Percentiles rank a stretch among this genome's conserved stretches.
Conservation (phyloP, 1,284 basidiomycete genomes). For the Schizophyllum amplum region DNA sequence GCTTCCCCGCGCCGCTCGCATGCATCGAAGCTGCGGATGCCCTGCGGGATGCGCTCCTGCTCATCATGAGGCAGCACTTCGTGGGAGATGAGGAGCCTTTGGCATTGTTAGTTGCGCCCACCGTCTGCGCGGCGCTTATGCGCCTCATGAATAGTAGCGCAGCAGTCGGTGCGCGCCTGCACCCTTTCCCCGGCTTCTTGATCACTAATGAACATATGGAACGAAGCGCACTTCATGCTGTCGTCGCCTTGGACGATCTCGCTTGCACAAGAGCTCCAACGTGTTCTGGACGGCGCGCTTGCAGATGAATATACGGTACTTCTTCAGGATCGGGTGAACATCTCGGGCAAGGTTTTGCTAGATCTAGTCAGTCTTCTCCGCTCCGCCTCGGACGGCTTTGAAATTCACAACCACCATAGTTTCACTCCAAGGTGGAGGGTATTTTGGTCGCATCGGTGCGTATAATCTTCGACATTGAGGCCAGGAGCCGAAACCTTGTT, state of each 20-base stretch:
- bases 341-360: not conserved
- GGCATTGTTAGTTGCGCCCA: not conserved
- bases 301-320: not conserved
- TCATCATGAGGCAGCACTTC: not conserved
- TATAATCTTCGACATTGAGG: too few species aligned
- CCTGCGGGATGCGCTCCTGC: not conserved
- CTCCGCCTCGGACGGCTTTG: too few species aligned
- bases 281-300: not conserved
- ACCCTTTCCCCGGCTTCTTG: not conserved
- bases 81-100: not conserved
- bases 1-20: not conserved
- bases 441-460: too few species aligned
- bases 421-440: too few species aligned
- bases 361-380: not conserved
- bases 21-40: not conserved
- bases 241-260: not conserved
- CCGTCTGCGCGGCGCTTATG: not conserved
- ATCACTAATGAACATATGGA: not conserved
- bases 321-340: not conserved
- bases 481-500: too few species aligned
- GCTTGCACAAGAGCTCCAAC: not conserved
- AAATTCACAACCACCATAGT: too few species aligned
- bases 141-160: not conserved
- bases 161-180: not conserved
- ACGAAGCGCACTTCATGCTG: not conserved